Evolutionary conservation across 805 yeast species (phyloP).

Genomic region (Metschnikowia shivogae): DNA sequence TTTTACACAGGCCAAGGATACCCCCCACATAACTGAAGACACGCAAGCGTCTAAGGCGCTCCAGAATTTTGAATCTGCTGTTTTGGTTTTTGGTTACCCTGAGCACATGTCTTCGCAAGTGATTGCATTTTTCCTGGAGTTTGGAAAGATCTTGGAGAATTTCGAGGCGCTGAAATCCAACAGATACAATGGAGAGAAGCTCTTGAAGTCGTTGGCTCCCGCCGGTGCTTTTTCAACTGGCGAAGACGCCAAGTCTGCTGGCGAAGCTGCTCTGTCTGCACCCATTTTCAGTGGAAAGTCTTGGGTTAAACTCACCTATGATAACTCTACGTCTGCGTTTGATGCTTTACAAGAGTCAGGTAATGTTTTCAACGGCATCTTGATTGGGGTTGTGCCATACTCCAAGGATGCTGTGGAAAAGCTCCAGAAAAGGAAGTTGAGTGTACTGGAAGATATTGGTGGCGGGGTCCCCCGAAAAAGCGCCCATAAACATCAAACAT

Average conservation of each 20-base stretch:
- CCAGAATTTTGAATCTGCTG: slow-evolving; percentile 53
- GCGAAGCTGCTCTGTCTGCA: slow-evolving; percentile 5
- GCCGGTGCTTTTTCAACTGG: slow-evolving; percentile 12
- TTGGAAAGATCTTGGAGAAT: slow-evolving; percentile 77
- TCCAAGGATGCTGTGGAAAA: slow-evolving; percentile 58
- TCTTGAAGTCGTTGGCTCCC: slow-evolving; percentile 10
- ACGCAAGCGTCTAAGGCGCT: slow-evolving; percentile 9
- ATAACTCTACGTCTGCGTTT: slow-evolving; percentile 66
- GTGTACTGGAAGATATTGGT: slow-evolving; percentile 47
- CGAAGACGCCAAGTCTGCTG: neutral
- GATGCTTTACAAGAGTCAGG: slow-evolving; percentile 88
- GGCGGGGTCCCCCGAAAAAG: slow-evolving; percentile 20
- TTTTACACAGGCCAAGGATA: slow-evolving; percentile 25
- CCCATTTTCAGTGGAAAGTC: slow-evolving; percentile 83
- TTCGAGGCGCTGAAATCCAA: slow-evolving; percentile 38
- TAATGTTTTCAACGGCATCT: slow-evolving; percentile 57
- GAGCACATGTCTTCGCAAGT: slow-evolving; percentile 66
- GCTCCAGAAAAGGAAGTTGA: slow-evolving; percentile 43
- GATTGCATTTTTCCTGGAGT: slow-evolving; percentile 68
- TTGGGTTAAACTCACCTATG: slow-evolving; percentile 90
- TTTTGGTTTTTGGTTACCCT: slow-evolving; percentile 85
- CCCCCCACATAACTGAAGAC: slow-evolving; percentile 9
- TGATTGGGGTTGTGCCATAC: slow-evolving; percentile 68
- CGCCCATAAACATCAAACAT: slow-evolving; percentile 8
- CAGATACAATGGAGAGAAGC: slow-evolving; percentile 5